Evolutionary conservation across 2,329 filamentous ascomycete genomes (phyloP), one percentile per base, ranked within the genome.

Genomic region (Canariomyces notabilis): DNA sequence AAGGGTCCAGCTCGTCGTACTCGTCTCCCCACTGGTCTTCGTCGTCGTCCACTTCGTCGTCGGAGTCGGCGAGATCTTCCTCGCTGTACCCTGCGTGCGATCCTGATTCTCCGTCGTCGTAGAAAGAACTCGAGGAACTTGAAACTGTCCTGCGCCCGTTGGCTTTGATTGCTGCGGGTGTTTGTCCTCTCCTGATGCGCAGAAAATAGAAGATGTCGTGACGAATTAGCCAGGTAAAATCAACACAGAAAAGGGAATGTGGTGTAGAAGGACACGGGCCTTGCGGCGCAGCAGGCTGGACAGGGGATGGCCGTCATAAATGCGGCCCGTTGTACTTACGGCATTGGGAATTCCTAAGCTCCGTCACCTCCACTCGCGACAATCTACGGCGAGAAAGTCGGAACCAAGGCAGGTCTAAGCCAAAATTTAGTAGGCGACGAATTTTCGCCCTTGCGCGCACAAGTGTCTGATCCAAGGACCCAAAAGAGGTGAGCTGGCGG

Each of bases 1-100:
- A 74, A 12, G 78, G 78, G 2, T 76, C 73, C 52, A 80, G 57
- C 29, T 76, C 76, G 59, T 73, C 73, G 52, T 70, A 67, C 39
- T 70, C 64, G 14, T 69, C 61, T 37, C 59, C 62, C 65, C 56
- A 67, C 19, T 41, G 58, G 51, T 63, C 62, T 33, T 72, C 65
- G 22, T 64, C 59, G 36, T 62, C 64, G 20, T 56, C 59, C 18
- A 75, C 75, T 57, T 54, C 61, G 53, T 64, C 63, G 45, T 73
- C 65, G 21, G 64, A 59, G 52, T 64, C 65, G 29, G 52, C 62
- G n/a, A 60, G 62, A n/a, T n/a, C n/a, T 49, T 65, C 60, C 4
- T 60, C 61, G 53, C 42, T 52, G 38, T 61, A 57, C 20, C 65
- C 61, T 35, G 61, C 57, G 38, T 58, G 59, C 15, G 59, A 61